phyloP scores from a whole-genome alignment of 768 basidiomycete species.

The Pisolithus tinctorius region DNA sequence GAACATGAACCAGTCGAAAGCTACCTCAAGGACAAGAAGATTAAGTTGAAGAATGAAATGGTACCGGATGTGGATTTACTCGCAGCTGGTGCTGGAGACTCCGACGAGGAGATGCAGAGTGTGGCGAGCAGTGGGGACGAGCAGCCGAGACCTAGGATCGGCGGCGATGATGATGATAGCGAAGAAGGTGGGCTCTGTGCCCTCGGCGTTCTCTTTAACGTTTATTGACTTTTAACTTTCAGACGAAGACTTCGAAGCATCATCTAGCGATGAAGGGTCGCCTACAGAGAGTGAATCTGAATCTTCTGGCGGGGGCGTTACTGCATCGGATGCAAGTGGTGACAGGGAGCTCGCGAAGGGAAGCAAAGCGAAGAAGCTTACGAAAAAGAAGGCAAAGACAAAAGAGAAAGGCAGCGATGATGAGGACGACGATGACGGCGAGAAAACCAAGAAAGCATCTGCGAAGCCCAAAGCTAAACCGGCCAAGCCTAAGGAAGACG shows the following conservation, averaged over 20 bases:
- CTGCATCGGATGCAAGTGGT: constrained; percentile 80
- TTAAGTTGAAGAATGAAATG: constrained; percentile 94
- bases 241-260: constrained; percentile 92
- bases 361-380: constrained; percentile 29
- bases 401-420: constrained; percentile 37
- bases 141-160: constrained; percentile 42
- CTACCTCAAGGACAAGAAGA: constrained; percentile 86
- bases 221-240: constrained; percentile 7
- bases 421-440: constrained; percentile 29
- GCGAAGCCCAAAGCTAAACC: constrained; percentile 34
- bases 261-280: constrained; percentile 82
- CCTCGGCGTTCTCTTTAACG: not conserved
- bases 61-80: constrained; percentile 79
- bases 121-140: constrained; percentile 65
- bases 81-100: constrained; percentile 55
- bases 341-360: constrained; percentile 55
- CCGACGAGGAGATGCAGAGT: constrained; percentile 82
- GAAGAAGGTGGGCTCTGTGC: constrained; percentile 47
- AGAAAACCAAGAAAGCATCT: constrained; percentile 45
- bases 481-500: constrained; percentile 36
- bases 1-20: constrained; percentile 83
- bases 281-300: constrained; percentile 68
- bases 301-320: constrained; percentile 59
- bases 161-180: constrained; percentile 65
- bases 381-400: constrained; percentile 39